Evolutionary conservation across 2,329 filamentous ascomycete genomes (phyloP).

Genomic region (Stromatinia cepivora): DNA sequence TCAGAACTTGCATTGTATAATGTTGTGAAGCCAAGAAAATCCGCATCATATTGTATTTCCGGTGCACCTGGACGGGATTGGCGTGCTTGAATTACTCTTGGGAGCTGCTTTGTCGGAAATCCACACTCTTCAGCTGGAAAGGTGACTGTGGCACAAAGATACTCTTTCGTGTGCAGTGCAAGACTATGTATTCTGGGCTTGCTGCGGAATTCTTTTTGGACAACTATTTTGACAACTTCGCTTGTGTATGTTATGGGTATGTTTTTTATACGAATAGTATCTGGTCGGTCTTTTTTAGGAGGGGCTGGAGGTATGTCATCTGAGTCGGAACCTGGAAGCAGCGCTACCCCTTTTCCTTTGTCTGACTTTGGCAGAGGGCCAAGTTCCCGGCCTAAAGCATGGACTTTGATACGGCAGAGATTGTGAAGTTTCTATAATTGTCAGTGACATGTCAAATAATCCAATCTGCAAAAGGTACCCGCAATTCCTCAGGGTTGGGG

Average conservation of each 20-base stretch:
- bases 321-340: neutral
- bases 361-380: neutral
- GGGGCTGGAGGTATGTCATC: neutral
- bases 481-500: neutral
- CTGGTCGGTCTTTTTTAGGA: constrained; percentile 9
- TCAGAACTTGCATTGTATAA: neutral
- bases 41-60: constrained; percentile 13
- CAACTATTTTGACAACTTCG: neutral
- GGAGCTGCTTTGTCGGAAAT: neutral
- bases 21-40: constrained; percentile 15
- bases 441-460: neutral
- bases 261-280: constrained; percentile 19
- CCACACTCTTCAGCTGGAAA: constrained; percentile 8
- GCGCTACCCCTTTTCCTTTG: neutral
- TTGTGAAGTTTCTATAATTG: neutral
- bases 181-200: constrained; percentile 13
- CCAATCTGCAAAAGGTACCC: neutral
- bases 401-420: constrained; percentile 6
- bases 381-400: neutral
- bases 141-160: constrained; percentile 12
- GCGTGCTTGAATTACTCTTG: neutral
- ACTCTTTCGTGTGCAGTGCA: neutral
- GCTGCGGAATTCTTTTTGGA: neutral
- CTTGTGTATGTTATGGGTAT: constrained; percentile 11
- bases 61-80: neutral